Conservation (phyloP, 345 rosid genomes). For the Syzygium aqueum region DNA sequence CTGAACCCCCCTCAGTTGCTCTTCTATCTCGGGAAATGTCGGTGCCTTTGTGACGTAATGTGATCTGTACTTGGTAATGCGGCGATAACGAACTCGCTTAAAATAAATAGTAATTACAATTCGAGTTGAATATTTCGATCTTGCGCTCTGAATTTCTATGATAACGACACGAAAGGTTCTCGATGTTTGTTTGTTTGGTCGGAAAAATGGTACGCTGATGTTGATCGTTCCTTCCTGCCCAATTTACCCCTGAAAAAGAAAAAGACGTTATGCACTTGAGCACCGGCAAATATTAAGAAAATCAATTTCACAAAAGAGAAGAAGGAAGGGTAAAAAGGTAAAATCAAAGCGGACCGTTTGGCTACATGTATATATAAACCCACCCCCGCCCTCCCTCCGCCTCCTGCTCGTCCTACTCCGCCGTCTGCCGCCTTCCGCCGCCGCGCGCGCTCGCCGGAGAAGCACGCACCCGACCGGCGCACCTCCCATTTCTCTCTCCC, state of each 20-base stretch:
- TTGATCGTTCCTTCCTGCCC: too few relatives aligned
- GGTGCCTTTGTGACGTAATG: not conserved
- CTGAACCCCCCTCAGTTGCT: not conserved
- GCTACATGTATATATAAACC: not conserved
- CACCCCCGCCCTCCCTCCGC: not conserved
- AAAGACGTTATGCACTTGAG: not conserved
- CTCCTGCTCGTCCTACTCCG: not conserved
- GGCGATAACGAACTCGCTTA: fast-evolving
- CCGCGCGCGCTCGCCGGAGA: not conserved
- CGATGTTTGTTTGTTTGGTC: not conserved
- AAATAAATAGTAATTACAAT: not conserved
- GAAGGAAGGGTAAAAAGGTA: not conserved
- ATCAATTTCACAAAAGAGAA: not conserved
- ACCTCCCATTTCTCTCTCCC: not conserved
- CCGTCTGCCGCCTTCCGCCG: not conserved
- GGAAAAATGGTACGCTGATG: not conserved
- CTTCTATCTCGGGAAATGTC: not conserved
- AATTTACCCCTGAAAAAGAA: too few relatives aligned
- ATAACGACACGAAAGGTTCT: fast-evolving
- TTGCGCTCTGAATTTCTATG: fast-evolving
- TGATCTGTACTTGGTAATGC: fast-evolving
- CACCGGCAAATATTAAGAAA: not conserved
- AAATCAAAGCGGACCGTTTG: not conserved
- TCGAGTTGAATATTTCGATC: not conserved
- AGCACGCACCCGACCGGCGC: not conserved